Evolutionary conservation across 352 stramenopile genomes (phyloP), one percentile per base, ranked within the genome.

Genomic region (Globisporangium canariense): DNA sequence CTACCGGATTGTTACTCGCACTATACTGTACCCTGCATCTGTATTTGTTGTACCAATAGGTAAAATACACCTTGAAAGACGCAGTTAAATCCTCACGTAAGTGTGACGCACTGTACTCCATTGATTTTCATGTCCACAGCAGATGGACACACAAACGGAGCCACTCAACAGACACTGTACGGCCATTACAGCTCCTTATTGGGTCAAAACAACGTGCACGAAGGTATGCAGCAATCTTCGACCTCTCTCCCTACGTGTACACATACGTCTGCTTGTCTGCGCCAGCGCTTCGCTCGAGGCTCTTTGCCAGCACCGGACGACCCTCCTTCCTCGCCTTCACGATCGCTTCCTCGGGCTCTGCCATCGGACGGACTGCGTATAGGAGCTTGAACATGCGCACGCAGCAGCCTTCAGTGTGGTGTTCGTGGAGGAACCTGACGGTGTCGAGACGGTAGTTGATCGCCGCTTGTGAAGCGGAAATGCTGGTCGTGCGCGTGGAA

Each of bases 391-490:
- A 11, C 18, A 46, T 63, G 58, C 47, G 6, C 28, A 67, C 46
- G 2, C n/a, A 20, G 18, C 46, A 67, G n/a, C 62, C 62, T 9
- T 67, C 62, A 3, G 2, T 62, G 4, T 53, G n/a, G 25, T 67
- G 18, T 14, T 40, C 11, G 7, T 67, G 62, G 5, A 67, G 41
- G 30, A 67, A 67, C 30, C 52, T 38, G 1, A 61, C 62, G 20
- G 58, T 36, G 1, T 50, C 5, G 0, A 67, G 14, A 13, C 62
- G 51, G 28, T 45, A 43, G 13, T 25, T 40, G 5, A 67, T 18
- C 2, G 55, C 55, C 6, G 2, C 30, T 4, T 25, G 30, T 57
- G n/a, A 52, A 66, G 18, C 18, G 32, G 25, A 59, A 52, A 11
- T n/a, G 7, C n/a, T 47, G 16, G 18, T 49, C 50, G 53, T 55